phyloP scores from a whole-genome alignment of 2,329 filamentous ascomycete genomes.

The Pseudogymnoascus pannorum region DNA sequence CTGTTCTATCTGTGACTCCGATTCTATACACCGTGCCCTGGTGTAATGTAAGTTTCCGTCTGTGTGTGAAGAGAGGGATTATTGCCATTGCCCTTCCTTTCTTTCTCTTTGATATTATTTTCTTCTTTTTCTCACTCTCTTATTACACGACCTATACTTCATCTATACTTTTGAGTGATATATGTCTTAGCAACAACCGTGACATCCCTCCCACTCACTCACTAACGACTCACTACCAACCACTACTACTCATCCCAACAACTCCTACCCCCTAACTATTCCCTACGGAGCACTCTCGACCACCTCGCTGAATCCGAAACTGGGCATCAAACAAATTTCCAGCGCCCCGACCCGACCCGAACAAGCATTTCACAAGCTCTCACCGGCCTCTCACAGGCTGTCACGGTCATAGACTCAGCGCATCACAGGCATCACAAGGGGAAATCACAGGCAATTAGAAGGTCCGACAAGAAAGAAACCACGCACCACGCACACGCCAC shows the following conservation, averaged over 20 bases:
- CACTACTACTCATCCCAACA: neutral
- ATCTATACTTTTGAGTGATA: no score
- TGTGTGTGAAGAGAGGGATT: neutral
- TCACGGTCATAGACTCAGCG: neutral
- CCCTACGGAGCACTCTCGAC: neutral
- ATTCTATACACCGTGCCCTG: neutral
- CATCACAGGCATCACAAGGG: neutral
- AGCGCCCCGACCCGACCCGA: neutral
- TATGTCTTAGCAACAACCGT: neutral
- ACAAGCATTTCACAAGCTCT: slow-evolving; percentile 1
- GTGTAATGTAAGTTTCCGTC: neutral
- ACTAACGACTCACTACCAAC: no score
- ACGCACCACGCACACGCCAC: neutral
- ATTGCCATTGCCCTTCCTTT: neutral
- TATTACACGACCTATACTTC: neutral
- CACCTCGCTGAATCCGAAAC: neutral
- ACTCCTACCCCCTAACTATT: neutral
- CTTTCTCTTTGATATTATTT: neutral
- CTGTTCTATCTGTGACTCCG: neutral
- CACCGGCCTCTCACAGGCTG: neutral
- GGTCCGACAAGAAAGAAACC: neutral
- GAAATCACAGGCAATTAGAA: neutral
- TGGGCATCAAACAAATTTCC: slow-evolving; percentile 1
- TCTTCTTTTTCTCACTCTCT: neutral
- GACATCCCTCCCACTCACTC: neutral